Conservation (phyloP, 371 early-diverging fungal genomes). For the Mucor plumbeus region DNA sequence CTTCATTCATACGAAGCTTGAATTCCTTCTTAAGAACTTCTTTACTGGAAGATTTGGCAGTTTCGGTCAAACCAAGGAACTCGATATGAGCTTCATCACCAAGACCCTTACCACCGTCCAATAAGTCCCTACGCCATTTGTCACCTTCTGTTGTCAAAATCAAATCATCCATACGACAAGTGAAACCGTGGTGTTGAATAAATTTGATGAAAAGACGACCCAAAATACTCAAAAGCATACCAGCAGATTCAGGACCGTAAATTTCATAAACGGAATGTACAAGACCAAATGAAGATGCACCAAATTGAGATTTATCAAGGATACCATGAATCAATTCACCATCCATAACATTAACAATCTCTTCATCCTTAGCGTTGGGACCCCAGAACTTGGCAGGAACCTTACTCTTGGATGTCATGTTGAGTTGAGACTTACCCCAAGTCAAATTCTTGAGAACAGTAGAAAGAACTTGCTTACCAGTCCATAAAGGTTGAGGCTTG, state of each 20-base stretch:
- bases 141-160: conserved; percentile 86
- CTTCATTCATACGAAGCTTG: conserved; percentile 79
- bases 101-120: conserved; percentile 55
- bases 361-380: conserved; percentile 90
- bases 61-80: conserved; percentile 72
- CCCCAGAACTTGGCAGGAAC: conserved; percentile 92
- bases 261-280: conserved; percentile 98
- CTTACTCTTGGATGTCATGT: conserved; percentile 87
- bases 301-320: conserved; percentile 98
- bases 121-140: conserved; percentile 72
- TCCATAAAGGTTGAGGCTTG: conserved; percentile 93
- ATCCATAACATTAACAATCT: conserved; percentile 83
- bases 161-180: conserved; percentile 99
- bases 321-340: conserved; percentile 96
- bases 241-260: conserved; percentile 93
- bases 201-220: conserved; percentile 95
- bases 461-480: conserved; percentile 98
- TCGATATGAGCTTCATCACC: conserved; percentile 75
- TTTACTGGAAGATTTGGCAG: conserved; percentile 41
- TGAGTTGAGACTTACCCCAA: conserved; percentile 76
- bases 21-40: conserved; percentile 59
- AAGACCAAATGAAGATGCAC: conserved; percentile 92
- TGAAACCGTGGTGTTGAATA: conserved; percentile 92
- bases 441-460: conserved; percentile 78
- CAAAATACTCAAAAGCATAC: conserved; percentile 92